Conservation (phyloP, 176 grass and related monocot species). For the Eleusine indica region DNA sequence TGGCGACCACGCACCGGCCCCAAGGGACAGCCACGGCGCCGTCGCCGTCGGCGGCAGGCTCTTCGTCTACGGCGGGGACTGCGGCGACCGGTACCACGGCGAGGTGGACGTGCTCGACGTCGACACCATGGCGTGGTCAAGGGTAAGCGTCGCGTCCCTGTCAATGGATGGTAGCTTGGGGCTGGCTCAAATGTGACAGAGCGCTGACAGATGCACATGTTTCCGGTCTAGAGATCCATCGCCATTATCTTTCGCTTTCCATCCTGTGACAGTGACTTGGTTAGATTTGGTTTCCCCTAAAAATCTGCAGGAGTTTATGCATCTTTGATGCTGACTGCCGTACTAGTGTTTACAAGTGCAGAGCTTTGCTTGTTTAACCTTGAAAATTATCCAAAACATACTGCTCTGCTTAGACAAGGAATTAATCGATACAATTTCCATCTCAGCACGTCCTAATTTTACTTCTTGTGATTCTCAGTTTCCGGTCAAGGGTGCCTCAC, state of each 20-base stretch:
- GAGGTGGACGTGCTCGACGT: slow-evolving; percentile 91
- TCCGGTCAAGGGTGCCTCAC: slow-evolving; percentile 69
- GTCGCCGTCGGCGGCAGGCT: slow-evolving; percentile 63
- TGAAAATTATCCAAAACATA: not conserved
- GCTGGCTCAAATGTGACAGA: slow-evolving; percentile 5
- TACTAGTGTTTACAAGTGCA: not conserved
- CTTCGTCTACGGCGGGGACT: slow-evolving; percentile 84
- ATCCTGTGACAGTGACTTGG: not conserved
- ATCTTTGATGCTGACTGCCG: slow-evolving; percentile 20
- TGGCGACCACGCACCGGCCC: slow-evolving; percentile 52
- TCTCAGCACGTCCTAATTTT: not conserved
- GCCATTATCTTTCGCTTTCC: slow-evolving; percentile 34
- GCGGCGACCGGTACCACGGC: slow-evolving; percentile 85
- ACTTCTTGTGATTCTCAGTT: slow-evolving; percentile 51
- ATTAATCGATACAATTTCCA: not conserved
- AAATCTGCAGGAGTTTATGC: not conserved
- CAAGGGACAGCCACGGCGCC: slow-evolving; percentile 94
- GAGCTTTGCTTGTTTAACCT: not conserved
- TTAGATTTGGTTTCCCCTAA: not conserved
- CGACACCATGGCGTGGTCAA: slow-evolving; percentile 82
- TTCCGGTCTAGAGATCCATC: slow-evolving; percentile 22
- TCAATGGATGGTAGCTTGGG: slow-evolving; percentile 31
- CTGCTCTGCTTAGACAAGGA: not conserved
- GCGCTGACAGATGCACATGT: slow-evolving; percentile 38
- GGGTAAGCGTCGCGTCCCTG: slow-evolving; percentile 56